Conservation (phyloP, 441 rosid species). For the Populus hybrid region DNA sequence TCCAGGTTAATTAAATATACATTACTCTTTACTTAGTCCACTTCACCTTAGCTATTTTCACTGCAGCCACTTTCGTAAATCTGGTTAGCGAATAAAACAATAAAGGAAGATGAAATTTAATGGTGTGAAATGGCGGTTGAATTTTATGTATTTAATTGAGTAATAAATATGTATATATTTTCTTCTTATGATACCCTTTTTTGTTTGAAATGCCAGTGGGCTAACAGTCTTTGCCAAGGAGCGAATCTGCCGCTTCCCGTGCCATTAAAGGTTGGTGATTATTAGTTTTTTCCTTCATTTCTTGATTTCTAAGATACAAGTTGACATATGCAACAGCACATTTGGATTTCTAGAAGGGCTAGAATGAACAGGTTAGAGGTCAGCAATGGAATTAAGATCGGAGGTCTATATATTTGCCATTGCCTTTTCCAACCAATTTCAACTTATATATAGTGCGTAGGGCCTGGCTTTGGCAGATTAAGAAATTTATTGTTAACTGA, state of each 20-base stretch:
- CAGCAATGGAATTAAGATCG: not conserved
- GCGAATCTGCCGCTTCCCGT: slow-evolving; percentile 79
- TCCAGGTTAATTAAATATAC: slow-evolving; percentile 44
- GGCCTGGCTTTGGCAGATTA: not conserved
- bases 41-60: not conserved
- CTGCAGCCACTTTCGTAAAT: not conserved
- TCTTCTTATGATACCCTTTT: not conserved
- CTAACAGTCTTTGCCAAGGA: slow-evolving; percentile 87
- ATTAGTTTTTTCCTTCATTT: not conserved
- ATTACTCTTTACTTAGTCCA: not conserved
- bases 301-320: not conserved
- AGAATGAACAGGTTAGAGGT: not conserved
- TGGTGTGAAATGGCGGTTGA: not conserved
- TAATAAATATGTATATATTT: not conserved
- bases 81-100: not conserved
- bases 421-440: not conserved
- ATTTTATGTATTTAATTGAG: not conserved
- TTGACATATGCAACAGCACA: not conserved
- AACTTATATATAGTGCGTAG: not conserved
- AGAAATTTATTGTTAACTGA: not conserved
- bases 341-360: not conserved
- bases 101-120: not conserved
- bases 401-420: not conserved
- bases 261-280: slow-evolving; percentile 64
- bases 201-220: slow-evolving; percentile 53